A percentile compares a stretch with the other conserved stretches of the same genome.
Evolutionary conservation across 2,329 filamentous ascomycete species (phyloP).

Genomic region (Emmonsiellopsis sp.): DNA sequence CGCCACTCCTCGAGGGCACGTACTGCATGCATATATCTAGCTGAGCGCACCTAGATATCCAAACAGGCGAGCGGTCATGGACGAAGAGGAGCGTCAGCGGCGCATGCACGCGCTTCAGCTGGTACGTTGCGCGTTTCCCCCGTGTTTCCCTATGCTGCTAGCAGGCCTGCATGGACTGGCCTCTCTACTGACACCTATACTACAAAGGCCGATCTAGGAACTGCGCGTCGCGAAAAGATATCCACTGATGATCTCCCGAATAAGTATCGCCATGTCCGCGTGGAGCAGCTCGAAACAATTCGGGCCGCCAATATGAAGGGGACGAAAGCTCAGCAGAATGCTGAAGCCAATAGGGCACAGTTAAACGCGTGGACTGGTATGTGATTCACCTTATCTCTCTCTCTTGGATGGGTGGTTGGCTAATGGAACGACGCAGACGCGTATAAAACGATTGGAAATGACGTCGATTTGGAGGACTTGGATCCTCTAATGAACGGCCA

Average conservation of each 20-base stretch:
- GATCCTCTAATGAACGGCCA: conserved; percentile 29
- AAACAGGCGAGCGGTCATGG: conserved; percentile 6
- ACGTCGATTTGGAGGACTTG: conserved; percentile 22
- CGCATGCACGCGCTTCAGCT: conserved; percentile 22
- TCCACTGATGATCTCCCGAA: conserved; percentile 22
- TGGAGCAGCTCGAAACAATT: conserved; percentile 21
- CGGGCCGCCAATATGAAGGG: conserved; percentile 23
- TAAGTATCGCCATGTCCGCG: conserved; percentile 7
- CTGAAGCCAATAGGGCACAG: too few relatives aligned
- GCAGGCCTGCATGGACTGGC: too few relatives aligned
- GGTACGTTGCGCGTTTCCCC: conserved; percentile 12
- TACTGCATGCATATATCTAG: too few relatives aligned
- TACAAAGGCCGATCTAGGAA: conserved; percentile 30
- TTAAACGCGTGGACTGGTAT: conserved; percentile 24
- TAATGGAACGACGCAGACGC: conserved; percentile 18
- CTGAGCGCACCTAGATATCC: background rate
- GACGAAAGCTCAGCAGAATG: conserved; percentile 19
- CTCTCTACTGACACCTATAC: background rate
- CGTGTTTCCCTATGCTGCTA: background rate
- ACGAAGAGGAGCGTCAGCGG: conserved; percentile 10
- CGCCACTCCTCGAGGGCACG: too few relatives aligned
- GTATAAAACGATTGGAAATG: conserved; percentile 21
- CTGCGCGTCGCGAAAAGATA: conserved; percentile 26
- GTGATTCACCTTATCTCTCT: conserved; percentile 2
- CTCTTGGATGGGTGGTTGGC: background rate